These are phyloP conservation scores for Pezicula rhizophila DNA, from an alignment of 2,329 filamentous ascomycete genomes.

Conservation along the genomic window DNA sequence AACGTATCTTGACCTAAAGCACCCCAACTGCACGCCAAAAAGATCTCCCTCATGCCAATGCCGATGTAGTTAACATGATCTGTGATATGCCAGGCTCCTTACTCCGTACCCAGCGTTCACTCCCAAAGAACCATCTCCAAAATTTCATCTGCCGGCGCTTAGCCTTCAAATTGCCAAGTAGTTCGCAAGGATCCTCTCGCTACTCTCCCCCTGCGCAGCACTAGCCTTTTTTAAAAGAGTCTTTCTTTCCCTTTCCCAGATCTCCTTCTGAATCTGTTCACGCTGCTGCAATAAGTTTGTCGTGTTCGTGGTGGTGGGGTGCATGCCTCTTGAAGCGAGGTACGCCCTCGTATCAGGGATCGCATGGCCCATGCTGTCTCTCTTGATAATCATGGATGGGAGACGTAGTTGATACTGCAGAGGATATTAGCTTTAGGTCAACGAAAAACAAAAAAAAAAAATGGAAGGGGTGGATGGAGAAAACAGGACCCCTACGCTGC, in stretches of 20 bases:
- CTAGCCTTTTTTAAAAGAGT: constrained; percentile 26
- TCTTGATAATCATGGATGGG: constrained; percentile 53
- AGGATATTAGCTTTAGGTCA: constrained; percentile 1
- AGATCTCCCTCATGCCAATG: too few species aligned
- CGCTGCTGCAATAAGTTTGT: constrained; percentile 38
- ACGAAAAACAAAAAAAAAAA: constrained; percentile 2
- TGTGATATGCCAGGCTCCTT: too few species aligned
- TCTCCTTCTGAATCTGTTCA: constrained; percentile 41
- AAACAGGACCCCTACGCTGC: constrained; percentile 37
- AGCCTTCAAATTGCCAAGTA: constrained; percentile 19
- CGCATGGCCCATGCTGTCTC: constrained; percentile 20
- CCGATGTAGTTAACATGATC: too few species aligned
- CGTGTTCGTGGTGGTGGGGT: constrained; percentile 28
- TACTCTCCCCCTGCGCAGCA: constrained; percentile 16
- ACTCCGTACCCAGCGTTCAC: too few species aligned
- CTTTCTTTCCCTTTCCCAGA: constrained; percentile 36
- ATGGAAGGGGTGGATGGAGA: constrained; percentile 1
- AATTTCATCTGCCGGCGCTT: background rate
- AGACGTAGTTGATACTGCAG: constrained; percentile 49
- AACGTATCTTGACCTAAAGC: too few species aligned
- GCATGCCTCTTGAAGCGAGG: background rate
- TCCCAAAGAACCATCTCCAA: too few species aligned
- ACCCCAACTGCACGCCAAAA: too few species aligned
- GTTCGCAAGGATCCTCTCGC: constrained; percentile 19
- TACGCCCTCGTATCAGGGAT: background rate